Conservation (phyloP, 495 filamentous ascomycete species). For the Cercophora newfieldiana region DNA sequence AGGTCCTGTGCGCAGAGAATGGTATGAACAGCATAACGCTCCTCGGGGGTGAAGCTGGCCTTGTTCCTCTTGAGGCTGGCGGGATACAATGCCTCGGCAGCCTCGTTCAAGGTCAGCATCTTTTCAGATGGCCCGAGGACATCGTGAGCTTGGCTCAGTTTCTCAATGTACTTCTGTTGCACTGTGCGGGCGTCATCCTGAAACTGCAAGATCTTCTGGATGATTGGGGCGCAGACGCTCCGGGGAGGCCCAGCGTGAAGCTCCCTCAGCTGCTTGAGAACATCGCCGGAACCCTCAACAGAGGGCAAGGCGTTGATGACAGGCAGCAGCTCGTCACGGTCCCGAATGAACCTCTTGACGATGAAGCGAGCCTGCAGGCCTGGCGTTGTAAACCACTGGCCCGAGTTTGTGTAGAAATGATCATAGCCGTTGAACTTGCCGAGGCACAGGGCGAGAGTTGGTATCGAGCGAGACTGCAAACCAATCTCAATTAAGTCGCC, state of each 20-base stretch:
- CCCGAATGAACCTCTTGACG: slow-evolving; percentile 60
- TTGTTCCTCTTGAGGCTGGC: slow-evolving; percentile 47
- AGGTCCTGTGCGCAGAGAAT: slow-evolving; percentile 57
- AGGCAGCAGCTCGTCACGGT: slow-evolving; percentile 55
- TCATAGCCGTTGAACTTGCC: slow-evolving; percentile 58
- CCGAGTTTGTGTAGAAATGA: slow-evolving; percentile 73
- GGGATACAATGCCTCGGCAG: slow-evolving; percentile 54
- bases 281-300: slow-evolving; percentile 23
- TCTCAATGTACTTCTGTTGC: slow-evolving; percentile 51
- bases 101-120: slow-evolving; percentile 62
- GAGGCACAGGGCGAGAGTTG: slow-evolving; percentile 66
- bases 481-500: slow-evolving; percentile 73
- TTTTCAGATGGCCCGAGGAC: slow-evolving; percentile 49
- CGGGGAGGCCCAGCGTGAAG: slow-evolving; percentile 55
- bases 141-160: slow-evolving; percentile 52
- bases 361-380: slow-evolving; percentile 55
- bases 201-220: slow-evolving; percentile 56
- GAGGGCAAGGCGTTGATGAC: slow-evolving; percentile 63
- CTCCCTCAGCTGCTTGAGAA: slow-evolving; percentile 49
- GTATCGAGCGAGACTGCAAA: slow-evolving; percentile 46
- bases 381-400: slow-evolving; percentile 67
- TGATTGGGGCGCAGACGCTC: slow-evolving; percentile 47
- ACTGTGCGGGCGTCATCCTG: slow-evolving; percentile 48
- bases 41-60: slow-evolving; percentile 51
- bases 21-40: slow-evolving; percentile 69